Evolutionary conservation across 371 early-diverging fungal genomes (phyloP).

Genomic region (Fennellomyces sp.): DNA sequence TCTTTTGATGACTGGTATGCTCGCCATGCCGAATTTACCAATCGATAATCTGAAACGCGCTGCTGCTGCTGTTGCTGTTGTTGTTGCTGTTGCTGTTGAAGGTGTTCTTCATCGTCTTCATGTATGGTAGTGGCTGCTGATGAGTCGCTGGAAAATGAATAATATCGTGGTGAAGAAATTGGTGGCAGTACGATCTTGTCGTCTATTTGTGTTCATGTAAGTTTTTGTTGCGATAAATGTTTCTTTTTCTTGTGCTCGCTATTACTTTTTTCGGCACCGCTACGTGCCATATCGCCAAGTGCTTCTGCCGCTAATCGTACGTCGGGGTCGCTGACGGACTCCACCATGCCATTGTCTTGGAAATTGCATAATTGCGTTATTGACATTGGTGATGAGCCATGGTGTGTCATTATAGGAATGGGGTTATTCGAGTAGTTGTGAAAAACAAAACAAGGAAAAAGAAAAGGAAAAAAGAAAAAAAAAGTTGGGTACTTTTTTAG

Average conservation of each 20-base stretch:
- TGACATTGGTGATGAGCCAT: constrained; percentile 31
- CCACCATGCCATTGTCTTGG: neutral
- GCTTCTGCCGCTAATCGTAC: constrained; percentile 71
- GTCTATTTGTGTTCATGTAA: no score
- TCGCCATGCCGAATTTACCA: constrained; percentile 77
- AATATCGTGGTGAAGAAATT: constrained; percentile 17
- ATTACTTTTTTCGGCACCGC: neutral
- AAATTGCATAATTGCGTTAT: constrained; percentile 30
- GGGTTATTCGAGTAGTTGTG: neutral
- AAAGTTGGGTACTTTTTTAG: no score
- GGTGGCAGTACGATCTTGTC: constrained; percentile 29
- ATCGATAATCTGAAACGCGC: constrained; percentile 78
- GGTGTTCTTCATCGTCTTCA: constrained; percentile 21
- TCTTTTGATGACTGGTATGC: constrained; percentile 81
- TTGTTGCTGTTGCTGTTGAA: neutral
- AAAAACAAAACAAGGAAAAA: constrained; percentile 13
- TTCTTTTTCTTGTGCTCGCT: neutral
- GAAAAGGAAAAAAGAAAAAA: constrained; percentile 16
- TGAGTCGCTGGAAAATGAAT: constrained; percentile 27
- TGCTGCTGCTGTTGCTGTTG: constrained; percentile 51
- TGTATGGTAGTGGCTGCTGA: constrained; percentile 11
- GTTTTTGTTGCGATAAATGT: no score
- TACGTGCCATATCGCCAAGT: constrained; percentile 62
- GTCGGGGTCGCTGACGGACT: constrained; percentile 37
- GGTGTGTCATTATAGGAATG: neutral